Base-by-base conservation (phyloP, 139 green algal genomes). In the Chlorella sp. region DNA sequence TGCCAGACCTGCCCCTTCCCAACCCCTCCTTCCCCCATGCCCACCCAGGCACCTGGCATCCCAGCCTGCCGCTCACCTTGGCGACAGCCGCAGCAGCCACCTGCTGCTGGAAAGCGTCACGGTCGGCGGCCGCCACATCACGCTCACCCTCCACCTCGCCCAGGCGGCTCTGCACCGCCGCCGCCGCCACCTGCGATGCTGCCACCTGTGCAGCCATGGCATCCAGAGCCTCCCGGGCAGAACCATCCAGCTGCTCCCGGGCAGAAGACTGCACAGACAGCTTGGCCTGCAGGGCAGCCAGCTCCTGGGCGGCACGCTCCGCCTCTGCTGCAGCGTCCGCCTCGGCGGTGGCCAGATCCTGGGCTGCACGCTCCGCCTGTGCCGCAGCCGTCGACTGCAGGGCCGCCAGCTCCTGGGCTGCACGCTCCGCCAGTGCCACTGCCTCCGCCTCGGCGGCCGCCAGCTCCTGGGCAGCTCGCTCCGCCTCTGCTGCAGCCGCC, bases 111-210 rank as follows among this genome's bases (percentile, higher is more conserved):
- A 86, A 64, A 11, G 77, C 34, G 39, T 86, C 57, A 34, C 86
- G 86, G 30, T 90, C 86, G 15, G 53, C 24, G 34, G 86, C 76
- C 2, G 87, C 87, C 40, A 53, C 87, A 22, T 90, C 87, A 2
- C 78, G 77, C 78, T 90, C 78, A 0, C 39, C 22, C 48, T 68
- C 73, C 71, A 89, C 26, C 73, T 37, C 40, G 32, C 24, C 71
- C 42, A 89, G 42, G 40, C 81, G 21, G 32, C 7, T 3, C 28
- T 34, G 36, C 32, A n/a, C 78, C 14, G 80, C 78, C 4, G n/a
- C 39, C 1, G 28, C 40, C 30, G 40, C 64, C 61, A 32, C 26
- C 78, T 81, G 24, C n/a, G 78, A 78, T 30, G 21, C 19, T n/a
- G 60, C 60, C 34, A 86, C 53, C 87, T 86, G 61, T 18, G 78